phyloP scores from a whole-genome alignment of 352 stramenopile species.

The Blastocystis sp. region DNA sequence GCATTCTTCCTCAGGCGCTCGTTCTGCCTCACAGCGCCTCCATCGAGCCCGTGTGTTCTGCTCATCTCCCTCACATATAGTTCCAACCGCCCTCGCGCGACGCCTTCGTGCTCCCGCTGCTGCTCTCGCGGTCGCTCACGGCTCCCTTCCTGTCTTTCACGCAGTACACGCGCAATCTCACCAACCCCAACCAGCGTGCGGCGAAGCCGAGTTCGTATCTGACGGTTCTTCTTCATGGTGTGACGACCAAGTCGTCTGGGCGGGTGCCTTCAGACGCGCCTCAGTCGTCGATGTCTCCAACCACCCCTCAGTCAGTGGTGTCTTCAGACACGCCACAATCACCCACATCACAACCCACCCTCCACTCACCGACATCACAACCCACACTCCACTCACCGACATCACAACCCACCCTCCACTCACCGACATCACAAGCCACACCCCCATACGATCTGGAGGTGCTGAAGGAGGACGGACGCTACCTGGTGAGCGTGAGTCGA shows the following conservation, averaged over 20 bases:
- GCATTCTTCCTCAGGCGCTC: background rate
- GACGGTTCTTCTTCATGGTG: background rate
- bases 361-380: too few relatives aligned
- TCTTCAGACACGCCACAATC: too few relatives aligned
- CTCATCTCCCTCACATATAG: background rate
- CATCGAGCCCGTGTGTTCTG: background rate
- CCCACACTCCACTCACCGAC: too few relatives aligned
- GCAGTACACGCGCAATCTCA: background rate
- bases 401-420: conserved; percentile 14
- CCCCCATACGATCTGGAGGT: conserved; percentile 1
- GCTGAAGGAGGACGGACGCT: background rate
- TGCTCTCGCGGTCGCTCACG: conserved; percentile 13
- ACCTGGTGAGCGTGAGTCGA: conserved; percentile 28
- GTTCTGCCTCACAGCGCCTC: background rate
- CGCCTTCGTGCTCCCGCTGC: background rate
- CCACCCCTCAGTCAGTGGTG: too few relatives aligned
- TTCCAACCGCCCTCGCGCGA: background rate
- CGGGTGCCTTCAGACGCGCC: too few relatives aligned
- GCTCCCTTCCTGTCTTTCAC: conserved; percentile 59
- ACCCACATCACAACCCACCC: too few relatives aligned
- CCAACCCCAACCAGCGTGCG: background rate
- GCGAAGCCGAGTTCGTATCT: background rate
- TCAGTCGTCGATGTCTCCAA: too few relatives aligned
- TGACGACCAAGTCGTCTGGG: too few relatives aligned
- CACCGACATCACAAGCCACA: background rate